These are phyloP conservation scores for Bromus sterilis DNA, from an alignment of 176 grass and related monocot genomes.

Conservation along the genomic window DNA sequence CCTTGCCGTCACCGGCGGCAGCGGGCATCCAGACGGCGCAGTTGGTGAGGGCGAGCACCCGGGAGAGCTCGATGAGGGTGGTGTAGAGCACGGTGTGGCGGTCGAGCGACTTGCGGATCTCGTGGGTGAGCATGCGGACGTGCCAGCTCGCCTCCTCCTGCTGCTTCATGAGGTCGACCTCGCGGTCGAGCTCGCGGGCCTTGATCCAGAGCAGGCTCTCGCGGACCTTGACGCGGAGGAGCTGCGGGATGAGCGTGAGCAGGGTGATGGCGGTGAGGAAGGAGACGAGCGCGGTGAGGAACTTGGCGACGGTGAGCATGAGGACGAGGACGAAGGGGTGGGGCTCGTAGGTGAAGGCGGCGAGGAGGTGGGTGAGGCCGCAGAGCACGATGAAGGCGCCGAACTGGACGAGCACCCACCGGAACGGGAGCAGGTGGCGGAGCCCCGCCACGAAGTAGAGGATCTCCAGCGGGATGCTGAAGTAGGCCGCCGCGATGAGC, in stretches of 20 bases:
- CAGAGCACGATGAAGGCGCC: slow-evolving; percentile 90
- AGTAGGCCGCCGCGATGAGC: slow-evolving; percentile 85
- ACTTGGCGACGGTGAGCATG: slow-evolving; percentile 80
- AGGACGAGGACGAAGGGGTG: slow-evolving; percentile 80
- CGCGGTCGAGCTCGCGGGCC: slow-evolving; percentile 76
- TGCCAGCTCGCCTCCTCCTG: slow-evolving; percentile 93
- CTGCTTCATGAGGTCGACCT: slow-evolving; percentile 74
- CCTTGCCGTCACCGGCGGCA: slow-evolving; percentile 17
- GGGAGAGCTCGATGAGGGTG: slow-evolving; percentile 90
- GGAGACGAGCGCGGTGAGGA: slow-evolving; percentile 85
- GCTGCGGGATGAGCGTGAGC: slow-evolving; percentile 93
- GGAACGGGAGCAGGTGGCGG: slow-evolving; percentile 85
- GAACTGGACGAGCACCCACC: slow-evolving; percentile 91
- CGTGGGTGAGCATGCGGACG: slow-evolving; percentile 88
- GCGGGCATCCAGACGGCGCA: slow-evolving; percentile 96
- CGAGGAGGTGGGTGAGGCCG: slow-evolving; percentile 88
- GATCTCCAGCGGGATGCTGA: slow-evolving; percentile 84
- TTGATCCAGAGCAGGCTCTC: slow-evolving; percentile 84
- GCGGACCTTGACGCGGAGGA: slow-evolving; percentile 83
- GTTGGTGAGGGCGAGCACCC: slow-evolving; percentile 67
- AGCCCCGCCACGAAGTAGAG: slow-evolving; percentile 80
- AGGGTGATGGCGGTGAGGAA: slow-evolving; percentile 94
- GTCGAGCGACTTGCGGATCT: slow-evolving; percentile 87
- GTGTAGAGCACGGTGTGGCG: slow-evolving; percentile 89
- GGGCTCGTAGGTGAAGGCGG: slow-evolving; percentile 84